Evolutionary conservation across 345 rosid genomes (phyloP).

Genomic region (Conringia planisiliqua): DNA sequence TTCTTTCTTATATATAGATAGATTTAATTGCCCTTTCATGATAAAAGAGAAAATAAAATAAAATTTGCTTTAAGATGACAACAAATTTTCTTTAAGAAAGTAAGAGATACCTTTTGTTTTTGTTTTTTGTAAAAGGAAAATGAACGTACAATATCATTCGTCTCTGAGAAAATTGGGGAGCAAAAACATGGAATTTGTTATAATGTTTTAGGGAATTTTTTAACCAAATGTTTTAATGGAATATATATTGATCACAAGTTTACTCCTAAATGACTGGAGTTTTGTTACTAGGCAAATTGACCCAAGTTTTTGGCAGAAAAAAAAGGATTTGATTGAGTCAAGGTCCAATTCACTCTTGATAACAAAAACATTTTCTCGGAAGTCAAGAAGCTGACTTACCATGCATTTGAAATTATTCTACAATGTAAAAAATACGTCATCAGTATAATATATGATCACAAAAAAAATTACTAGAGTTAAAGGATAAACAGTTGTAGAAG

Average conservation of each 20-base stretch:
- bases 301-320: slow-evolving; percentile 19
- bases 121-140: neutral
- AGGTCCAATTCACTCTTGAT: neutral
- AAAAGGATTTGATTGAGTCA: slow-evolving; percentile 25
- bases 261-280: slow-evolving; percentile 16
- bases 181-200: neutral
- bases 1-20: neutral
- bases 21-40: neutral
- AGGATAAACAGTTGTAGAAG: neutral
- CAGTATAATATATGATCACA: neutral
- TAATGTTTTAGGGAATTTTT: neutral
- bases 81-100: neutral
- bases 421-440: neutral
- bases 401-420: neutral
- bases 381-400: neutral
- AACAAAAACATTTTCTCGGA: neutral
- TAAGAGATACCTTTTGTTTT: neutral
- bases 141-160: neutral
- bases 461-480: neutral
- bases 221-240: neutral
- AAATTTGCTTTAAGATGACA: neutral
- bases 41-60: neutral
- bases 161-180: neutral
- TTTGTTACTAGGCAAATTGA: slow-evolving; percentile 3
- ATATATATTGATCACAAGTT: slow-evolving; percentile 1